Evolutionary conservation across 2,329 filamentous ascomycete genomes (phyloP).

Genomic region (Cryoendolithus antarcticus): DNA sequence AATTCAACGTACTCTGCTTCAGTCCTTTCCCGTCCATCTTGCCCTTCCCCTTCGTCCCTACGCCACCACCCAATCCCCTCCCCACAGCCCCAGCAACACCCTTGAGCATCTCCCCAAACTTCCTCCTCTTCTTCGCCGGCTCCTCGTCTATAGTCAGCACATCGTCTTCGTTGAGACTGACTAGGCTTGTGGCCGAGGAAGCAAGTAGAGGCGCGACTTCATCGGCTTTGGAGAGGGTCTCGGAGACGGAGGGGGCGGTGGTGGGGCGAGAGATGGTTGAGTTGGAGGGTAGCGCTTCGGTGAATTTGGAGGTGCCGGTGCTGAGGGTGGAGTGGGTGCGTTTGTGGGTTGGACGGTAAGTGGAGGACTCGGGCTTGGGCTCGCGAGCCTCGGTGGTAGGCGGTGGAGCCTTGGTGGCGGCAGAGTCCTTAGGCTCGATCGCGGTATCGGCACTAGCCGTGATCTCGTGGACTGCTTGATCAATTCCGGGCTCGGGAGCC

Average conservation of each 20-base stretch:
- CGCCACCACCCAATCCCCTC: constrained; percentile 10
- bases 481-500: neutral
- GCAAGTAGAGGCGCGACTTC: neutral
- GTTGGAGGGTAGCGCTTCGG: constrained; percentile 3
- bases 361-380: neutral
- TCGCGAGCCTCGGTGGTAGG: too few species aligned
- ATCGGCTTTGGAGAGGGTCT: neutral
- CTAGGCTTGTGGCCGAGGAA: neutral
- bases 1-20: constrained; percentile 14
- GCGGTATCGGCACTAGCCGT: neutral
- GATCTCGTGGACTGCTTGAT: neutral
- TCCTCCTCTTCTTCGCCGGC: constrained; percentile 6
- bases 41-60: constrained; percentile 2
- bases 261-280: constrained; percentile 5
- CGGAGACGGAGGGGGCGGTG: constrained; percentile 5
- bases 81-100: constrained; percentile 6
- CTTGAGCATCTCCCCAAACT: constrained; percentile 3
- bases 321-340: constrained; percentile 2
- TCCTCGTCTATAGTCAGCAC: constrained; percentile 1
- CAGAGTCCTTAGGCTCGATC: too few species aligned
- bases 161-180: neutral
- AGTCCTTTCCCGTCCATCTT: constrained; percentile 3
- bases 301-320: constrained; percentile 6
- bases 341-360: neutral
- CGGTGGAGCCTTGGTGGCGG: too few species aligned